Evolutionary conservation across 2,329 filamentous ascomycete genomes (phyloP), one percentile per base, ranked within the genome.

Genomic region (Mariannaea elegans): DNA sequence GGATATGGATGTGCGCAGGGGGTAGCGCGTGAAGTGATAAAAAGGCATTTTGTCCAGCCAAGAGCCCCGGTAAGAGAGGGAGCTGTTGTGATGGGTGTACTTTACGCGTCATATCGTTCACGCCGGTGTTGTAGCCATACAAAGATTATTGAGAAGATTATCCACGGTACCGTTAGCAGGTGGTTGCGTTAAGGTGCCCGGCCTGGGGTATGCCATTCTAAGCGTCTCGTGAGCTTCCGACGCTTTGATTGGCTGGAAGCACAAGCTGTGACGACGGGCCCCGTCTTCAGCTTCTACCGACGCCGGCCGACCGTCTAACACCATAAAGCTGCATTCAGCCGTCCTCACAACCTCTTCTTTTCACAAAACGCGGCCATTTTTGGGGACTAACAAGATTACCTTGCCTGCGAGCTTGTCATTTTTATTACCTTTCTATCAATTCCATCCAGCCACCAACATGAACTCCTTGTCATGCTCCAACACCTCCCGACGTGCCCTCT

Each of bases 401-500:
- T 14, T 6, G n/a, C 21, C 16, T 13, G 24, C n/a, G 27, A 27
- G 10, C 34, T 21, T 16, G 19, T 2, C 27, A 14, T 18, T 10
- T 2, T 13, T n/a, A 12, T 9, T 13, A 10, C n/a, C 38, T 21
- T 13, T 52, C 54, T 3, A 3, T 8, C 12, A 32, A 56, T 62
- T 49, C 39, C 23, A 21, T 7, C 19, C 56, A 29, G 9, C 19
- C 13, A 29, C 23, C 27, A 74, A n/a, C 19, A 83, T 83, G 80
- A 76, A 66, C 57, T 61, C 69, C 52, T 59, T 74, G 21, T 59
- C 65, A 54, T 82, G 79, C 61, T 64, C 81, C 39, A 79, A 78
- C 70, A 80, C 76, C 63, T 77, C 81, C 50, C 77, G 78, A n/a
- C 66, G 74, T 32, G 80, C 81, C 61, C 77, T 86, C 5, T 77